Evolutionary conservation across 2,329 filamentous ascomycete genomes (phyloP).

Genomic region (Penicillium frequentans): DNA sequence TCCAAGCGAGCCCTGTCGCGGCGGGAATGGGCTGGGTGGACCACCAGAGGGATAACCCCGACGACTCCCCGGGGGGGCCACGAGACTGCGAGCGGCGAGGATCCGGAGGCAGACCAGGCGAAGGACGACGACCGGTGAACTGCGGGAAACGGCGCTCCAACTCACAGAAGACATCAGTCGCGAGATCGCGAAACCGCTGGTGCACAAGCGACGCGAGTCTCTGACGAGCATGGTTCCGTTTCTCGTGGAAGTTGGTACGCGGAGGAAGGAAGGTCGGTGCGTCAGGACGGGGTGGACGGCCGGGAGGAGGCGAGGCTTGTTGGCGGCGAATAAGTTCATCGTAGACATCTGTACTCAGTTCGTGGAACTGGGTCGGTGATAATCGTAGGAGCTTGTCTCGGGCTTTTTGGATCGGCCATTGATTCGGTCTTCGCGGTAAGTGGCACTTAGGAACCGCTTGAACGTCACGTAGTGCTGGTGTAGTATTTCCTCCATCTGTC

Average conservation of each 20-base stretch:
- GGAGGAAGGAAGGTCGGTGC: constrained; percentile 73
- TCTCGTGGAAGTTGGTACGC: constrained; percentile 90
- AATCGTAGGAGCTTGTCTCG: constrained; percentile 91
- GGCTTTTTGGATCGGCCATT: constrained; percentile 78
- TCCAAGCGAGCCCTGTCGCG: constrained; percentile 43
- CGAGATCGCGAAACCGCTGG: constrained; percentile 84
- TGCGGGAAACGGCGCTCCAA: constrained; percentile 85
- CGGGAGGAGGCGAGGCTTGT: constrained; percentile 55
- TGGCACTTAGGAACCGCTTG: constrained; percentile 70
- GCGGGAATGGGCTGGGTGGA: constrained; percentile 39
- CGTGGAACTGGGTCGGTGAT: constrained; percentile 90
- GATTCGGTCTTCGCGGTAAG: constrained; percentile 71
- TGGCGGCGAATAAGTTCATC: constrained; percentile 91
- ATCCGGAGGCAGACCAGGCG: constrained; percentile 46
- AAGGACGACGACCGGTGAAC: constrained; percentile 73
- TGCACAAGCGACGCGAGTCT: constrained; percentile 87
- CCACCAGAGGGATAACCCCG: constrained; percentile 39
- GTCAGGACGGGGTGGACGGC: constrained; percentile 45
- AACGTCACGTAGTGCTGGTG: constrained; percentile 80
- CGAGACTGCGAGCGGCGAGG: constrained; percentile 45
- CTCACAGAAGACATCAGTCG: constrained; percentile 95
- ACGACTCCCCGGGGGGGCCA: constrained; percentile 30
- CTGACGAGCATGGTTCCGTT: constrained; percentile 95
- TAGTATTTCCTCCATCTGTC: constrained; percentile 66
- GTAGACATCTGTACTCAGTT: constrained; percentile 95